A percentile compares a stretch with the other conserved stretches of the same genome.
Evolutionary conservation across 495 filamentous ascomycete species (phyloP).

Genomic region (Physcia stellaris): DNA sequence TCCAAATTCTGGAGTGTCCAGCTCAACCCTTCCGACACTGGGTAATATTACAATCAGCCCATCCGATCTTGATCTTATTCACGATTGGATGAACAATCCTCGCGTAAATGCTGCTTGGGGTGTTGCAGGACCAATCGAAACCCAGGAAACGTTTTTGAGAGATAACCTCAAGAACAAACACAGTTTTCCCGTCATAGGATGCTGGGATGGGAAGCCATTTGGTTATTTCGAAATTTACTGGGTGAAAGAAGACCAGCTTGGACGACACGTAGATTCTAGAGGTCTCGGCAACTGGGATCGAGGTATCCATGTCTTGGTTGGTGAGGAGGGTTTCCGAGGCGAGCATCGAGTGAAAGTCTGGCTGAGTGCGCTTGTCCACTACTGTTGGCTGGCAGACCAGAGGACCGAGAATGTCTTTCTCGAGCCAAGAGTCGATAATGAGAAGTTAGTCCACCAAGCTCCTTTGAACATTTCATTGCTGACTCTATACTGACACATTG

Average conservation of each 20-base stretch:
- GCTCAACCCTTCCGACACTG: slow-evolving; percentile 19
- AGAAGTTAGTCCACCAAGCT: slow-evolving; percentile 44
- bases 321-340: slow-evolving; percentile 86
- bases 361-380: slow-evolving; percentile 77
- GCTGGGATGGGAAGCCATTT: slow-evolving; percentile 92
- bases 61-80: slow-evolving; percentile 62
- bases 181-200: slow-evolving; percentile 81
- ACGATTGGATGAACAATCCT: slow-evolving; percentile 82
- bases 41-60: slow-evolving; percentile 21
- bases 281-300: slow-evolving; percentile 68
- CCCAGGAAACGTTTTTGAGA: slow-evolving; percentile 57
- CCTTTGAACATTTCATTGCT: not conserved
- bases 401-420: slow-evolving; percentile 70
- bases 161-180: slow-evolving; percentile 50
- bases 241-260: slow-evolving; percentile 85
- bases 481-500: not conserved
- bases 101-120: slow-evolving; percentile 79
- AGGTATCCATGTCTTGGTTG: slow-evolving; percentile 76
- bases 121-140: slow-evolving; percentile 42
- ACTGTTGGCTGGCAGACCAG: slow-evolving; percentile 64
- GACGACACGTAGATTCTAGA: slow-evolving; percentile 43
- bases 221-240: slow-evolving; percentile 98
- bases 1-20: slow-evolving; percentile 19
- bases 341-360: slow-evolving; percentile 58
- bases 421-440: slow-evolving; percentile 87